Conservation (phyloP, 345 rosid genomes). For the Isatis tinctoria region DNA sequence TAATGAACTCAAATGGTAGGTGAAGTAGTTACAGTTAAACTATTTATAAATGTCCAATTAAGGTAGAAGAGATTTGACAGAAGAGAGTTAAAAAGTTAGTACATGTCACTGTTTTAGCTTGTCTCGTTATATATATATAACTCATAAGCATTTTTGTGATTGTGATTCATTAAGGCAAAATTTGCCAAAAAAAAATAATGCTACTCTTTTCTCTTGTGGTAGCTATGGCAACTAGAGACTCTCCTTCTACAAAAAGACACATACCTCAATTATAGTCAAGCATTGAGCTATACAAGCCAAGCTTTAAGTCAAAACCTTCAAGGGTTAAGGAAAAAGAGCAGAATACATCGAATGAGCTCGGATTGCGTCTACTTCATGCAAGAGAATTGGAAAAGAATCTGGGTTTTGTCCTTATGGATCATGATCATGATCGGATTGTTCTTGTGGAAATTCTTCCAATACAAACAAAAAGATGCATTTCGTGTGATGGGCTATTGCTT, state of each 20-base stretch:
- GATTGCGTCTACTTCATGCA: slow-evolving; percentile 54
- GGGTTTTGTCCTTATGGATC: slow-evolving; percentile 83
- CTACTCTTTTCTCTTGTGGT: slow-evolving; percentile 1
- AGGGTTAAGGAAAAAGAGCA: slow-evolving; percentile 59
- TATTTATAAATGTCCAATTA: neutral
- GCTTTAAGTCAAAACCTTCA: slow-evolving; percentile 96
- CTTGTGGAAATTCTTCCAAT: slow-evolving; percentile 83
- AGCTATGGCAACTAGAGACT: slow-evolving; percentile 99
- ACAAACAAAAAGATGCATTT: slow-evolving; percentile 68
- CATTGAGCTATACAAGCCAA: slow-evolving; percentile 96
- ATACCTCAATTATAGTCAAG: slow-evolving; percentile 90
- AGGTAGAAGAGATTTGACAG: neutral
- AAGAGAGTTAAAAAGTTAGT: neutral
- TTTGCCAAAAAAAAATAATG: neutral
- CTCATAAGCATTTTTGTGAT: neutral
- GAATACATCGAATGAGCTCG: slow-evolving; percentile 53
- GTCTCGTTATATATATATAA: neutral
- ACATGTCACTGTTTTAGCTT: slow-evolving; percentile 3
- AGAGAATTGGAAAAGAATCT: slow-evolving; percentile 93
- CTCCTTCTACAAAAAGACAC: slow-evolving; percentile 95
- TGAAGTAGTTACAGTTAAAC: slow-evolving; percentile 19
- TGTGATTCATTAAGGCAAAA: neutral
- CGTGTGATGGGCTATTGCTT: slow-evolving; percentile 89
- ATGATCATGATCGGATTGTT: slow-evolving; percentile 77
- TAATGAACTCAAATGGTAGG: slow-evolving; percentile 8